phyloP scores from a whole-genome alignment of 1,284 basidiomycete species.

The Gomphus bonarii region DNA sequence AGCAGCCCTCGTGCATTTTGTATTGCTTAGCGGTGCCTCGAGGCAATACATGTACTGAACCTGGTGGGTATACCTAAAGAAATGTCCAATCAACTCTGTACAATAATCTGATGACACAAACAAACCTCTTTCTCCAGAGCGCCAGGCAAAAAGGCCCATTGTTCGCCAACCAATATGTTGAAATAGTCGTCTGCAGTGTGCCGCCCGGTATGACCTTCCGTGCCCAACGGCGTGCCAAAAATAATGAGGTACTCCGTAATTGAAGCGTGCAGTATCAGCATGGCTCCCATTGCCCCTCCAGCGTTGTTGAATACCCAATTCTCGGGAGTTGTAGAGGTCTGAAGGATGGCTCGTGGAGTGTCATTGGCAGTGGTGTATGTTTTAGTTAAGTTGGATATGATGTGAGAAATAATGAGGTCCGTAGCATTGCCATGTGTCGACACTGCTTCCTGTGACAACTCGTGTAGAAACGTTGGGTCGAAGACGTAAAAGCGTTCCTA shows the following conservation, averaged over 20 bases:
- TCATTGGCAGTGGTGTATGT: constrained; percentile 43
- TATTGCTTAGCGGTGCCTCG: constrained; percentile 91
- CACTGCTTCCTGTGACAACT: constrained; percentile 64
- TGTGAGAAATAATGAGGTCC: constrained; percentile 62
- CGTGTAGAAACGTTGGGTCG: constrained; percentile 53
- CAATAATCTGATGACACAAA: background rate
- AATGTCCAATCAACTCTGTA: background rate
- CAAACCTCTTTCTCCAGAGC: constrained; percentile 64
- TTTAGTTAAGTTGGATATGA: constrained; percentile 62
- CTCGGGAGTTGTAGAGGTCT: constrained; percentile 38
- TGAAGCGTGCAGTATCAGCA: constrained; percentile 94
- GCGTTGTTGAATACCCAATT: constrained; percentile 99
- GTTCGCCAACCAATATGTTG: constrained; percentile 87
- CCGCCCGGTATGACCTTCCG: constrained; percentile 90
- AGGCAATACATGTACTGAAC: constrained; percentile 75
- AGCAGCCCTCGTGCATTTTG: constrained; percentile 93
- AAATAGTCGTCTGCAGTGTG: constrained; percentile 98
- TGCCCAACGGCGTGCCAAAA: constrained; percentile 93
- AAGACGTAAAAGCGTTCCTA: constrained; percentile 61
- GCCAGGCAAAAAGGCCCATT: constrained; percentile 85
- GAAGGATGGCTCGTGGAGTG: constrained; percentile 39
- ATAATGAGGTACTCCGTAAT: constrained; percentile 93
- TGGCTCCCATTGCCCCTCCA: constrained; percentile 95
- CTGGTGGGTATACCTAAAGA: constrained; percentile 56
- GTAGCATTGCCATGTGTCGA: constrained; percentile 50